Percentiles rank a stretch among this genome's conserved stretches.
These are phyloP conservation scores for Candida buenavistaensis DNA, from an alignment of 1,139 yeast species.

Conservation along the genomic window DNA sequence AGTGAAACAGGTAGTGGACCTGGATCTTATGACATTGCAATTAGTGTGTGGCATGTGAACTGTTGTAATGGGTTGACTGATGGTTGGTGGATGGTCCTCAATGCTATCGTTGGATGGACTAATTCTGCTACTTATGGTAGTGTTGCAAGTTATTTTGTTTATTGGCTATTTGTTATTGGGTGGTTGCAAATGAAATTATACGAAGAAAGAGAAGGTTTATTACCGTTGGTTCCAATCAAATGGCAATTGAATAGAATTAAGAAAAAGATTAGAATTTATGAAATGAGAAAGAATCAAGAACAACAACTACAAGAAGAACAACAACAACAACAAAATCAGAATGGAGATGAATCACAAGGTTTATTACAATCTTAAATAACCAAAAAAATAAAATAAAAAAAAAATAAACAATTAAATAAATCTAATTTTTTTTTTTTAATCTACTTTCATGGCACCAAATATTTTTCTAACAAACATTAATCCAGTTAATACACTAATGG, in stretches of 20 bases:
- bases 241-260: conserved; percentile 60
- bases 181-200: conserved; percentile 51
- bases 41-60: conserved; percentile 92
- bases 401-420: too few relatives aligned
- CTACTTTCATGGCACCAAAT: conserved; percentile 59
- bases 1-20: too few relatives aligned
- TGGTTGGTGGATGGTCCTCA: conserved; percentile 91
- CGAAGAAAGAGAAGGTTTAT: conserved; percentile 63
- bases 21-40: conserved; percentile 83
- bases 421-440: conserved; percentile 39
- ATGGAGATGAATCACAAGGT: conserved; percentile 11
- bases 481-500: conserved; percentile 69
- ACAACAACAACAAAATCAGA: conserved; percentile 1
- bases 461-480: conserved; percentile 58
- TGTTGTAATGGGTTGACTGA: conserved; percentile 91
- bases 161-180: conserved; percentile 68
- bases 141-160: conserved; percentile 69
- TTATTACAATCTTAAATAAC: conserved; percentile 11
- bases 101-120: conserved; percentile 94
- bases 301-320: conserved; percentile 4
- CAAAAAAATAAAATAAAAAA: too few relatives aligned
- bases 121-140: conserved; percentile 94
- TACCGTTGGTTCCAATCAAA: conserved; percentile 58
- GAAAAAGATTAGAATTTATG: conserved; percentile 43
- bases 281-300: conserved; percentile 14